These are phyloP conservation scores for Plasmodium malariae DNA, from an alignment of 169 alveolate genomes.

Conservation along the genomic window DNA sequence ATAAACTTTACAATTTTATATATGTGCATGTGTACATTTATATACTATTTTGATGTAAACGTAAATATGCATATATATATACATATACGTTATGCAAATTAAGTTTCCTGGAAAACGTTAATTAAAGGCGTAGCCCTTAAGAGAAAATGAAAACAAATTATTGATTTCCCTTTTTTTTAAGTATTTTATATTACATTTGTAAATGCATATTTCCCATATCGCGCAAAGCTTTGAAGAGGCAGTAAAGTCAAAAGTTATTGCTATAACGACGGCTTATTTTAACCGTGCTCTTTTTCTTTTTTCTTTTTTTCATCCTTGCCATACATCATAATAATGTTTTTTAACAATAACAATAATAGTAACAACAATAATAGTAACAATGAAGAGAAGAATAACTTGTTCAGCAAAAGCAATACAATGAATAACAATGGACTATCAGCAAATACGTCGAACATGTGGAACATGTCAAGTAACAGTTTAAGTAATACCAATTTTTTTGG, in stretches of 20 bases:
- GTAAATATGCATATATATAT: neutral
- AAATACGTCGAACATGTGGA: conserved; percentile 61
- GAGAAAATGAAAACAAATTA: too few species aligned
- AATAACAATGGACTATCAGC: conserved; percentile 55
- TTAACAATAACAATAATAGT: conserved; percentile 32
- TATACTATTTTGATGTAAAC: too few species aligned
- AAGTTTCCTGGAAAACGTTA: too few species aligned
- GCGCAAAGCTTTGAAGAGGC: neutral
- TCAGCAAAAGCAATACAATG: conserved; percentile 30
- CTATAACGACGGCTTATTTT: too few species aligned
- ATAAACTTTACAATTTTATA: neutral
- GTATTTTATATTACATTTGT: neutral
- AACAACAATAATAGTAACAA: conserved; percentile 22
- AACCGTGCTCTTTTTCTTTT: neutral
- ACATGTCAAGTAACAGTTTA: conserved; percentile 47
- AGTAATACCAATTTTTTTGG: conserved; percentile 49
- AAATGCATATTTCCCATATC: neutral
- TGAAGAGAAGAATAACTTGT: conserved; percentile 54
- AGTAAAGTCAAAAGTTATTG: too few species aligned
- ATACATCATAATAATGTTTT: conserved; percentile 30
- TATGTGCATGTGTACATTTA: too few species aligned
- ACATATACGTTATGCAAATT: too few species aligned
- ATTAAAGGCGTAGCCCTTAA: too few species aligned
- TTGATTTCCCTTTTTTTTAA: neutral
- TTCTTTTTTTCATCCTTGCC: neutral